Percentiles rank a stretch among this genome's conserved stretches.
Evolutionary conservation across 352 stramenopile species (phyloP).

Genomic region (Globisporangium canariense): DNA sequence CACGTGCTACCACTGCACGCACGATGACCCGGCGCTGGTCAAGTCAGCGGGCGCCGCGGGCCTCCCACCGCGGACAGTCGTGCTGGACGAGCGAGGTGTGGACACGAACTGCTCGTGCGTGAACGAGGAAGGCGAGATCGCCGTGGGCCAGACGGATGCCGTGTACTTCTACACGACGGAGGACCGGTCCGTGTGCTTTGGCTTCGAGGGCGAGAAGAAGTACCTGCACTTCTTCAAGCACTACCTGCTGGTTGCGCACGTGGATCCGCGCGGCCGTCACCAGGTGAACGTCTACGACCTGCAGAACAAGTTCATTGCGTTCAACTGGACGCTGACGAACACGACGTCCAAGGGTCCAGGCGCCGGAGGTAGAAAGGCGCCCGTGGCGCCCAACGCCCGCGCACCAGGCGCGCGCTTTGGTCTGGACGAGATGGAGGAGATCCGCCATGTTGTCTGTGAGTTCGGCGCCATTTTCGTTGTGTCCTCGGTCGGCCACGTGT

Average conservation of each 20-base stretch:
- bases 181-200: constrained; percentile 85
- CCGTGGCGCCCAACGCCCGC: constrained; percentile 30
- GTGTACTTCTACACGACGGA: constrained; percentile 90
- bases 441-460: constrained; percentile 82
- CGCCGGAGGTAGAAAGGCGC: constrained; percentile 15
- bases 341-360: constrained; percentile 26
- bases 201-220: constrained; percentile 86
- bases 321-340: constrained; percentile 87
- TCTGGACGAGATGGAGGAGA: constrained; percentile 84
- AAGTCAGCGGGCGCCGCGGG: constrained; percentile 59
- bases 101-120: constrained; percentile 80
- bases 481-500: constrained; percentile 84
- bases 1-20: constrained; percentile 82
- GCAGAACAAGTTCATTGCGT: constrained; percentile 91
- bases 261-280: constrained; percentile 76
- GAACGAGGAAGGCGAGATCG: constrained; percentile 83
- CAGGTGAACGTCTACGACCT: constrained; percentile 91
- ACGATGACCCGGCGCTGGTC: constrained; percentile 73
- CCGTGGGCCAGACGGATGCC: constrained; percentile 78
- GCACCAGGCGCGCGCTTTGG: constrained; percentile 69
- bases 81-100: constrained; percentile 79
- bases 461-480: constrained; percentile 88
- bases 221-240: constrained; percentile 88
- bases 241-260: constrained; percentile 79
- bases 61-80: constrained; percentile 66